Conservation (phyloP, 495 filamentous ascomycete genomes). For the Bathelium albidoporum region DNA sequence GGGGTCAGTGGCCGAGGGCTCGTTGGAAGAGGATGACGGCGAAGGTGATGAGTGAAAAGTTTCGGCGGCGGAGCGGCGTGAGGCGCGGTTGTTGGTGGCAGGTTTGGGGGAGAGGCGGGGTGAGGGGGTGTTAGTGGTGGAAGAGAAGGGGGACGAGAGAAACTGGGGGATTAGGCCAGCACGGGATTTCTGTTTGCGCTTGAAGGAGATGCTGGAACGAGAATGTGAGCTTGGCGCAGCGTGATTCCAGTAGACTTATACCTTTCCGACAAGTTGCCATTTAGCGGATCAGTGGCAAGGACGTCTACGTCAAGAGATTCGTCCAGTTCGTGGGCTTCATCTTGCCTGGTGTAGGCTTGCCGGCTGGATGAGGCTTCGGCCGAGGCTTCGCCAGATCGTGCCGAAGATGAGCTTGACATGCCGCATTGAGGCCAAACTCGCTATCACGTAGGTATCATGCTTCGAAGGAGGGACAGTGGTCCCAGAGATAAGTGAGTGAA, state of each 20-base stretch:
- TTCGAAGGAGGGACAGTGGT: background rate
- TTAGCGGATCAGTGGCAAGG: constrained; percentile 26
- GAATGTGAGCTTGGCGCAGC: background rate
- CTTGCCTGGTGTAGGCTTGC: constrained; percentile 19
- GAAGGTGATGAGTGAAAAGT: background rate
- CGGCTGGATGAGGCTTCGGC: constrained; percentile 31
- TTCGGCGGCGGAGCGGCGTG: background rate
- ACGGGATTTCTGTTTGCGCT: constrained; percentile 63
- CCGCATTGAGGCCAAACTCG: background rate
- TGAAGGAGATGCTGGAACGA: constrained; percentile 58
- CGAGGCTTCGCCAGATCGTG: constrained; percentile 21
- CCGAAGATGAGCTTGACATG: constrained; percentile 32
- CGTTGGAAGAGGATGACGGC: background rate
- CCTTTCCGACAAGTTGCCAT: constrained; percentile 22
- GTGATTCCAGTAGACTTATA: constrained; percentile 1
- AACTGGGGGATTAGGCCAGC: constrained; percentile 48
- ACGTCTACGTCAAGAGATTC: constrained; percentile 24
- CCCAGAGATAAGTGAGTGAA: background rate
- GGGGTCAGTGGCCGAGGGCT: constrained; percentile 3
- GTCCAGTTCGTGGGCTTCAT: constrained; percentile 25
- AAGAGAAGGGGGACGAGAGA: constrained; percentile 34
- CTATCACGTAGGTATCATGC: constrained; percentile 1
- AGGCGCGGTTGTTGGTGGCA: background rate
- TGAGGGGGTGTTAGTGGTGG: constrained; percentile 19
- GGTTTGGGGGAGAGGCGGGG: constrained; percentile 8